phyloP scores from a whole-genome alignment of 2,329 filamentous ascomycete species.

The Aureobasidium sp. region DNA sequence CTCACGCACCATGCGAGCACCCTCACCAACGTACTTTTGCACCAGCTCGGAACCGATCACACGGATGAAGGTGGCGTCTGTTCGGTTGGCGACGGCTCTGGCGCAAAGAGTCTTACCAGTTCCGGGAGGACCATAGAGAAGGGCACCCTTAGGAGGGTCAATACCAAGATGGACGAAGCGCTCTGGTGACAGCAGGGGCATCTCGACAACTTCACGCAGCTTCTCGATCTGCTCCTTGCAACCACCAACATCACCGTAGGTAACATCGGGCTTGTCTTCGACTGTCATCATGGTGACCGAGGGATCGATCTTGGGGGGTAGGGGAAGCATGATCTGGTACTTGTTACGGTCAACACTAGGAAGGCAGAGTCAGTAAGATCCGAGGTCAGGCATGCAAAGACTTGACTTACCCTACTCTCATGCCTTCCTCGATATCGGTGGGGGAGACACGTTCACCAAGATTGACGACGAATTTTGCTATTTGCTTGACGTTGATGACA shows the following conservation, averaged over 20 bases:
- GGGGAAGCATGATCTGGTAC: conserved; percentile 94
- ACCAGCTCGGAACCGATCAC: conserved; percentile 97
- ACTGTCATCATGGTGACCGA: conserved; percentile 99
- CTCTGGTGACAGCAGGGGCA: conserved; percentile 93
- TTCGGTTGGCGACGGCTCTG: conserved; percentile 93
- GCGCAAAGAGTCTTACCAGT: conserved; percentile 99
- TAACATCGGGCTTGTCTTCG: conserved; percentile 98
- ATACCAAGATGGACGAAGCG: conserved; percentile 98
- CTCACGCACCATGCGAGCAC: conserved; percentile 96
- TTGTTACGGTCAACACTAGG: conserved; percentile 86
- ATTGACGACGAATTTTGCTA: conserved; percentile 98
- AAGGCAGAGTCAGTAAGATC: neutral
- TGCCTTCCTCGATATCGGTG: conserved; percentile 98
- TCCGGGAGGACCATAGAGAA: conserved; percentile 92
- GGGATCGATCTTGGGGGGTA: conserved; percentile 97
- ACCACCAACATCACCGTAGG: conserved; percentile 95
- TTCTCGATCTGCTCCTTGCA: conserved; percentile 99
- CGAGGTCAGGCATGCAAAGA: neutral
- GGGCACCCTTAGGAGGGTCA: conserved; percentile 92
- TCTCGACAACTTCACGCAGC: conserved; percentile 95
- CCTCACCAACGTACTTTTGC: conserved; percentile 98
- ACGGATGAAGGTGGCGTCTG: conserved; percentile 96
- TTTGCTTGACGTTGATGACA: conserved; percentile 99
- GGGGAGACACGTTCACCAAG: conserved; percentile 93
- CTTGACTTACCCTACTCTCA: conserved; percentile 74